These are phyloP conservation scores for Euphorbia tirucalli DNA, from an alignment of 345 rosid genomes.

Conservation along the genomic window DNA sequence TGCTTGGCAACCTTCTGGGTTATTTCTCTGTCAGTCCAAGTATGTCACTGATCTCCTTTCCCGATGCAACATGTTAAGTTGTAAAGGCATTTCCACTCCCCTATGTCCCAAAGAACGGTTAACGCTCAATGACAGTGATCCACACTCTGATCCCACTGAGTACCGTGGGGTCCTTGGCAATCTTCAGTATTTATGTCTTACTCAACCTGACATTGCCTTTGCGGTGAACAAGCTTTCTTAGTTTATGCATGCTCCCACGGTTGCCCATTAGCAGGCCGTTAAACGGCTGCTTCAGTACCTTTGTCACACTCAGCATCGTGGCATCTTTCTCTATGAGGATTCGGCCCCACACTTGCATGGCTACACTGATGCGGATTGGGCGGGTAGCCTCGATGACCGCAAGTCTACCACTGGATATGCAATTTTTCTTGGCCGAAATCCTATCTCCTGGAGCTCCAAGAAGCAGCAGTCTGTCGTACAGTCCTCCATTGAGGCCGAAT, in stretches of 20 bases:
- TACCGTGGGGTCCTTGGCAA: background rate
- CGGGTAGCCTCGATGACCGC: background rate
- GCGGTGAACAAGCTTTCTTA: background rate
- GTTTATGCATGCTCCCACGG: background rate
- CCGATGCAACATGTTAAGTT: background rate
- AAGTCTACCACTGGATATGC: background rate
- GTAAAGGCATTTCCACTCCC: background rate
- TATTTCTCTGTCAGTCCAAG: background rate
- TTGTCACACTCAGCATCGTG: no score
- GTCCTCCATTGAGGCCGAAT: background rate
- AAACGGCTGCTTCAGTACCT: background rate
- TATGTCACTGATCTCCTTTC: background rate
- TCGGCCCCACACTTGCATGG: no score
- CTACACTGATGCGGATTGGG: no score
- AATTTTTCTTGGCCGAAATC: background rate
- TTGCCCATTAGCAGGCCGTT: background rate
- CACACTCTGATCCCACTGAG: background rate
- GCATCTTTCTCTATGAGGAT: background rate
- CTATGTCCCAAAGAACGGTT: no score
- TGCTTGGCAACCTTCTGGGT: no score
- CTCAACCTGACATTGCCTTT: background rate
- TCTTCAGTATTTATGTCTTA: no score
- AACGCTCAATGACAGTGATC: no score
- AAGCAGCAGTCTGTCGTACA: background rate
- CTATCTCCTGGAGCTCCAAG: background rate